Conservation (phyloP, 2,329 filamentous ascomycete species). For the Colletotrichum kahawae region DNA sequence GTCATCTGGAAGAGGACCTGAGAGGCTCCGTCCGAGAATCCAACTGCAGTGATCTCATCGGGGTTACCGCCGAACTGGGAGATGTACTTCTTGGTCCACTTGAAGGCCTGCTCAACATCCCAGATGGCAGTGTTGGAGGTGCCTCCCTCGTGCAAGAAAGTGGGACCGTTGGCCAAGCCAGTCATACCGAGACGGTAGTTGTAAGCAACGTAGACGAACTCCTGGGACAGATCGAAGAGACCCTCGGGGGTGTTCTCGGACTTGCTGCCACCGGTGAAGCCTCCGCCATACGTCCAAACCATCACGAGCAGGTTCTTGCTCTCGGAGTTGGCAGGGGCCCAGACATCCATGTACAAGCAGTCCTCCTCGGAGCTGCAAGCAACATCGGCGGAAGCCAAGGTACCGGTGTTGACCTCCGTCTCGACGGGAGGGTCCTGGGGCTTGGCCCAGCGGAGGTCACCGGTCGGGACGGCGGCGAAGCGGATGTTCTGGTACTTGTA, state of each 20-base stretch:
- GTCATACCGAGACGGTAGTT: conserved; percentile 48
- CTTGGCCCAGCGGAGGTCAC: conserved; percentile 24
- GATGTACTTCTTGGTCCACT: conserved; percentile 58
- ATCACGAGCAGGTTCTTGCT: conserved; percentile 32
- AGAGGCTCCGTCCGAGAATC: conserved; percentile 56
- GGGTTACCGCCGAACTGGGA: conserved; percentile 54
- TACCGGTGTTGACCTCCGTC: neutral
- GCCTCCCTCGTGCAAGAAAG: conserved; percentile 24
- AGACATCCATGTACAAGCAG: neutral
- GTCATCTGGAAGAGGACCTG: conserved; percentile 50
- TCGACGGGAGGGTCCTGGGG: neutral
- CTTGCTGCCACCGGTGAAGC: conserved; percentile 35
- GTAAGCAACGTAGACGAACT: conserved; percentile 42
- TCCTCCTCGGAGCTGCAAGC: conserved; percentile 2
- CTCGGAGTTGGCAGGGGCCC: neutral
- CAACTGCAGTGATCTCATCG: conserved; percentile 52
- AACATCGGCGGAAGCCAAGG: neutral
- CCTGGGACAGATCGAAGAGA: conserved; percentile 33
- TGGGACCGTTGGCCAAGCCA: conserved; percentile 38
- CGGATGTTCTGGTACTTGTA: conserved; percentile 30
- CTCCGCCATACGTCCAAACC: conserved; percentile 54
- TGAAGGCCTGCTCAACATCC: conserved; percentile 38
- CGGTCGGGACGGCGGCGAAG: conserved; percentile 26
- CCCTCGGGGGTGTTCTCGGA: conserved; percentile 27
- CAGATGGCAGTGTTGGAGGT: conserved; percentile 47